Base-by-base conservation (phyloP, 352 stramenopile species). In the Phytophthora cactorum region DNA sequence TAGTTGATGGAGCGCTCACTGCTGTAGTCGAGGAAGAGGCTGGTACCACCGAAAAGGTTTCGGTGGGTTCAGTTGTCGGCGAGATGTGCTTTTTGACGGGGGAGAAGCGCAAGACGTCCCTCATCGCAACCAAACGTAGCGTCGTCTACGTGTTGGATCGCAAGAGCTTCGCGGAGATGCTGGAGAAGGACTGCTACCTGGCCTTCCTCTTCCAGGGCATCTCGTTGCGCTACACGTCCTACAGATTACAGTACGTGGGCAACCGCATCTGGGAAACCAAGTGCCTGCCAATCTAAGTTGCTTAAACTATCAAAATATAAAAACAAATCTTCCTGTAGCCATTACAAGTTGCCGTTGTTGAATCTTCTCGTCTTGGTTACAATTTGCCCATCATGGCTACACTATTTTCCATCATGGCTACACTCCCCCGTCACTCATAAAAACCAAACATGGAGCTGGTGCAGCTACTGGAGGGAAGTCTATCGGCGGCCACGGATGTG, bases 191-290 rank as follows among this genome's bases (percentile, higher is more conserved):
- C 52, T 87, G 80, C 53, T 70, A 82, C 47, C 32, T 93, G 12
- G 86, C 86, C 15, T 93, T 92, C 54, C 70, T 92, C 8, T 91
- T 93, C 54, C 86, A 93, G 56, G 75, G 81, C 4, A 87, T 93
- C 31, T 86, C 86, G 14, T 59, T 93, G 27, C 78, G 82, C 4
- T 93, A 93, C 66, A 90, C 84, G 32, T 93, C 83, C 0, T 85
- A 87, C 54, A 76, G 86, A 15, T 74, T 92, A 46, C 86, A 93
- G 51, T 93, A 93, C 58, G 86, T 93, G 1, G 86, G 86, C 43
- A 93, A 93, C 45, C 86, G 86, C 43, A 93, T 93, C 65, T 93
- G 86, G 86, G 86, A 93, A 62, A 92, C 86, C 60, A 93, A 93
- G 66, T 93, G 86, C 29, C 58, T 93, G 27, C 84, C 86, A 5